Evolutionary conservation across 2,329 filamentous ascomycete genomes (phyloP), one percentile per base, ranked within the genome.

Genomic region (Seiridium cupressi): DNA sequence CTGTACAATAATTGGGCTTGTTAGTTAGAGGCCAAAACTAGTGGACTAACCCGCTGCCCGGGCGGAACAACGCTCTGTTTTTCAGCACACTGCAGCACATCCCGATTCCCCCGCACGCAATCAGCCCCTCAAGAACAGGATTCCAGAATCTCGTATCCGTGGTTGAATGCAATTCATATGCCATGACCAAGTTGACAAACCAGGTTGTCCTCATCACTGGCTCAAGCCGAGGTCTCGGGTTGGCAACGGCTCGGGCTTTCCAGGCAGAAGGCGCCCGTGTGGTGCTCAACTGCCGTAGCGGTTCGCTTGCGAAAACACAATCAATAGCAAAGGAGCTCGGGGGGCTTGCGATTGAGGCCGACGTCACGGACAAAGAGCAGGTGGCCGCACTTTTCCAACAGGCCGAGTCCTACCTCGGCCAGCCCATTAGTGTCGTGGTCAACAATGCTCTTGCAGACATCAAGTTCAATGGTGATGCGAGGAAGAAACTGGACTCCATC

Each of bases 381-480:
- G 54, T 60, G 3, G 13, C 10, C 3, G 5, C n/a, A 18, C 44
- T 60, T 11, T 60, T 60, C 38, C 2, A 8, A 0, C 4, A n/a
- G 13, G 54, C 47, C 47, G 54, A 57, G 47, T 13, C 6, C 5
- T 38, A 57, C 4, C 57, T 44, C 31, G 54, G 31, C 1, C 8
- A 34, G 32, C 53, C 46, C 40, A 44, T 60, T 9, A 8, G 35
- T 13, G 54, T 42, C 18, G 59, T 60, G 10, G 54, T 60, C 26
- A 60, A 60, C 47, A 60, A 54, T 9, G 59, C 59, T 8, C 54
- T 60, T 6, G 53, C 59, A 8, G 5, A 26, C n/a, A 57, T 57
- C 40, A 5, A 46, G 18, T 60, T 60, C 54, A 42, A 60, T 32
- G 59, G 59, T 54, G 54, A 57, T 51, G 59, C 32, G 32, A 42